Evolutionary conservation across 2,329 filamentous ascomycete species (phyloP), one percentile per base, ranked within the genome.

Genomic region (Coniochaeta sp.): DNA sequence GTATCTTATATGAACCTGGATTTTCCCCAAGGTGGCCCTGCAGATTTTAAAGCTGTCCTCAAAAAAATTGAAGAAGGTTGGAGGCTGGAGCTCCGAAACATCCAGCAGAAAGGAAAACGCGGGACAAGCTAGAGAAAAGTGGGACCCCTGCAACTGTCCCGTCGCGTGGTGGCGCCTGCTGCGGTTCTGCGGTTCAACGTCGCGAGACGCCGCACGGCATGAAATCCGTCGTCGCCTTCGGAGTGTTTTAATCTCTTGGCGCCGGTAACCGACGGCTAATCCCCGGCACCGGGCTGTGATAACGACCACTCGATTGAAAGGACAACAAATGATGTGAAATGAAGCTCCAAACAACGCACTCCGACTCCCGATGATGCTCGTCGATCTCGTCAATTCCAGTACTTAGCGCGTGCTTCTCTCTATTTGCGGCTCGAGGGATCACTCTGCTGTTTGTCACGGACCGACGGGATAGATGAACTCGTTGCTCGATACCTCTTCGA

Each of bases 181-280:
- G n/a, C n/a, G n/a, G n/a, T n/a, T n/a, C n/a, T n/a, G 45, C 45
- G 45, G 45, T 30, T 46, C 42, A 46, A 46, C 42, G 26, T 26
- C 22, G 26, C 22, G 22, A 46, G 42, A 46, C 22, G 42, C 45
- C 45, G 45, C 45, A 48, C 28, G 45, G 45, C n/a, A 48, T 22
- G 45, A 31, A 10, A 48, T 31, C 45, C 13, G 14, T 28, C n/a
- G n/a, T n/a, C 26, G 45, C 16, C 30, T 20, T 28, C 28, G 45
- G 26, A 48, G 45, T 26, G 45, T 26, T 18, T 48, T 18, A 8
- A 18, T 28, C 45, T 6, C 28, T 48, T 48, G 24, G 45, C 26
- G 7, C 28, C 45, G 27, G 45, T 31, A 28, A 28, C 16, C 24
- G 26, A 31, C 26, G 45, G 45, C 45, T 30, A 18, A 48, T 31